Evolutionary conservation across 805 yeast species (phyloP), one percentile per base, ranked within the genome.

Genomic region (Yarrowia sp.): DNA sequence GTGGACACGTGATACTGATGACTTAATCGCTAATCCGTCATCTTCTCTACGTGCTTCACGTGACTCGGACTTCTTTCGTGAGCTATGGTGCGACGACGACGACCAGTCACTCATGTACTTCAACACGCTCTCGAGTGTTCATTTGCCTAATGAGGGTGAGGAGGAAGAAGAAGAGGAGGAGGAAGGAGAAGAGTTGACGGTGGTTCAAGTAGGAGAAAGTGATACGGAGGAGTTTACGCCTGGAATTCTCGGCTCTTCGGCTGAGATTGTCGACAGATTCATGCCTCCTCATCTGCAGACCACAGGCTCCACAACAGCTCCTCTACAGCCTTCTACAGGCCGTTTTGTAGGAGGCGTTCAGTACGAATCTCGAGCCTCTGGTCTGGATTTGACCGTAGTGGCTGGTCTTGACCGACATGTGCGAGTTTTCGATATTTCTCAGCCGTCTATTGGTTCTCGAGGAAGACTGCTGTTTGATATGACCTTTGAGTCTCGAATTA

Each of bases 41-140:
- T n/a, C 47, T 0, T 39, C 61, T 9, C 14, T 31, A 10, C 47
- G 61, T n/a, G 61, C 47, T 41, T 28, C 61, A 6, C 36, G 47
- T n/a, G 61, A 55, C 31, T 36, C 61, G 8, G 61, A 55, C 8
- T 55, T 39, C 39, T 55, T 55, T 33, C 28, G 47, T 3, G 61
- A 55, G 15, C 38, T 55, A 3, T 55, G 61, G 61, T 55, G 61
- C 31, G 61, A 55, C 4, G 61, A 55, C 3, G 61, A 55, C 15
- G 61, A 55, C 14, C 61, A 55, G 47, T 55, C 61, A 10, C 61
- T 55, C 61, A 55, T 55, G 61, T 55, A 55, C 47, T 55, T 55
- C 47, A 55, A 55, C 61, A 55, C 61, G 4, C 38, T 55, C 13
- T 55, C 61, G 39, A 55, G 61, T 32, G 61, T 55, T 13, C 61